These are phyloP conservation scores for Linnemannia hyalina DNA, from an alignment of 192 early-diverging fungal genomes.

Conservation along the genomic window DNA sequence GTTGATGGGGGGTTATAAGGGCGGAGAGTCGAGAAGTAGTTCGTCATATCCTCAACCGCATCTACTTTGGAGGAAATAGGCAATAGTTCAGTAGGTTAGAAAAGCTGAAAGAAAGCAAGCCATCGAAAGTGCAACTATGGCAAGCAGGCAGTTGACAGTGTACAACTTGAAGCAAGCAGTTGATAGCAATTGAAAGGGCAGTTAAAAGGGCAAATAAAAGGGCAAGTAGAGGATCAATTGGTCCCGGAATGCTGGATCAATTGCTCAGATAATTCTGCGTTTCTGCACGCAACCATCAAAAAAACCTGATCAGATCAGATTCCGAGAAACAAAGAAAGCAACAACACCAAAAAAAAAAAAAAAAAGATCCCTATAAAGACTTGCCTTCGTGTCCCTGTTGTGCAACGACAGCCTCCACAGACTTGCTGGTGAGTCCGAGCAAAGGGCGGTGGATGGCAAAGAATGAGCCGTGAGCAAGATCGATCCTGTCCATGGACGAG, in stretches of 20 bases:
- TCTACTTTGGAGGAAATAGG: not conserved
- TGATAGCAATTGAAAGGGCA: not conserved
- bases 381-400: conserved; percentile 18
- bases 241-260: not conserved
- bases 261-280: conserved; percentile 1
- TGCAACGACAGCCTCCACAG: not conserved
- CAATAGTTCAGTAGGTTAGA: too few relatives aligned
- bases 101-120: not conserved
- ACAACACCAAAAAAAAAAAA: too few relatives aligned
- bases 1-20: conserved; percentile 56
- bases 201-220: not conserved
- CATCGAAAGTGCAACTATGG: too few relatives aligned
- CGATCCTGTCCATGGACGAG: conserved; percentile 45
- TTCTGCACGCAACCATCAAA: not conserved
- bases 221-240: not conserved
- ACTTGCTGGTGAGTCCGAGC: conserved; percentile 54
- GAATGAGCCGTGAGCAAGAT: conserved; percentile 69
- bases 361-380: not conserved
- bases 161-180: too few relatives aligned
- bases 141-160: too few relatives aligned
- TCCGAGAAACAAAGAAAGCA: not conserved
- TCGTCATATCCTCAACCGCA: conserved; percentile 41
- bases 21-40: conserved; percentile 56
- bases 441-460: conserved; percentile 72
- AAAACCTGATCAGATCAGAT: not conserved